Evolutionary conservation across 1,139 yeast species (phyloP).

Genomic region (Taiozyma sp.): DNA sequence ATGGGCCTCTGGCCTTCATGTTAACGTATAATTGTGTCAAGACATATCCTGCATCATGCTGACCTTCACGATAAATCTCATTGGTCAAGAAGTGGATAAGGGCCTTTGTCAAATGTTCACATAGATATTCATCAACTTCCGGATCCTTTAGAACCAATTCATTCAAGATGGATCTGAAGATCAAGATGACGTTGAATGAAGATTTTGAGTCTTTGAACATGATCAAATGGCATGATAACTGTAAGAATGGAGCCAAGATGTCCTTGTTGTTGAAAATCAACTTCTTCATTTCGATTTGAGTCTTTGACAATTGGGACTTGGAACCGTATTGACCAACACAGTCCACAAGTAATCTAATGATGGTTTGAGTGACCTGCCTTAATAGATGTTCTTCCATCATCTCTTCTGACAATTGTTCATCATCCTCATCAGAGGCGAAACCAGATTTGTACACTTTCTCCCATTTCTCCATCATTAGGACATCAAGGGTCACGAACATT

Average conservation of each 20-base stretch:
- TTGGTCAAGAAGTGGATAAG: slow-evolving; percentile 61
- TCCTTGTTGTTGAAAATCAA: slow-evolving; percentile 60
- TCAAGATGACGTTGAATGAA: slow-evolving; percentile 81
- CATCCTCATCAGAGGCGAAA: slow-evolving; percentile 48
- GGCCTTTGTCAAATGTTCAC: slow-evolving; percentile 40
- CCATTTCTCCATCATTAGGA: slow-evolving; percentile 70
- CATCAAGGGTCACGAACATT: slow-evolving; percentile 67
- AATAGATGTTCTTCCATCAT: slow-evolving; percentile 97
- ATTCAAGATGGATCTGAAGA: slow-evolving; percentile 59
- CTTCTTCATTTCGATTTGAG: slow-evolving; percentile 60
- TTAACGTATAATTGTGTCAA: slow-evolving; percentile 75
- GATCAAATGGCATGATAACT: slow-evolving; percentile 70
- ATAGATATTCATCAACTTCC: slow-evolving; percentile 71
- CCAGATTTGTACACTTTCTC: slow-evolving; percentile 63
- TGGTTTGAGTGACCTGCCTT: slow-evolving; percentile 89
- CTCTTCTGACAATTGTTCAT: slow-evolving; percentile 87
- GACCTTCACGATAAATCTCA: slow-evolving; percentile 79
- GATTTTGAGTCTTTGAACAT: slow-evolving; percentile 86
- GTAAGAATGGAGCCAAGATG: slow-evolving; percentile 74
- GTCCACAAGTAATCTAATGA: slow-evolving; percentile 85
- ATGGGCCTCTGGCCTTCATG: slow-evolving; percentile 50
- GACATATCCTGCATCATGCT: slow-evolving; percentile 86
- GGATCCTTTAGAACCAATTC: slow-evolving; percentile 65
- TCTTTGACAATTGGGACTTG: slow-evolving; percentile 35
- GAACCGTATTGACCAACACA: slow-evolving; percentile 63